phyloP scores from a whole-genome alignment of 192 early-diverging fungal genomes.

The Borealophlyctis nickersoniae region DNA sequence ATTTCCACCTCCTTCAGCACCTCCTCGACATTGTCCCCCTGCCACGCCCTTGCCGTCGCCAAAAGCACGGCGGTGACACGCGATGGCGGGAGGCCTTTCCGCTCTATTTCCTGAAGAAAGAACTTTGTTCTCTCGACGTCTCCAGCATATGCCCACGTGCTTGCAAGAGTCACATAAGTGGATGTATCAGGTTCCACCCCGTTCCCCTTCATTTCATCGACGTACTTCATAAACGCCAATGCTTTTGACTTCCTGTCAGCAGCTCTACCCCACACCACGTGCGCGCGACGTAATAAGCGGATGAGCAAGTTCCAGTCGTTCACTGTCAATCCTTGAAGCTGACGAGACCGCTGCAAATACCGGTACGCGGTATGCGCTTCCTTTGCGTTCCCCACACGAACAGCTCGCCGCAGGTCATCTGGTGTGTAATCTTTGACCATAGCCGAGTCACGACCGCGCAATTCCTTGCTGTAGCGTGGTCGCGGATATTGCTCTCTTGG shows the following conservation, averaged over 20 bases:
- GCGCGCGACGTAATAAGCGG: not conserved
- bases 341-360: not conserved
- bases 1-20: not conserved
- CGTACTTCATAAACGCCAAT: no score
- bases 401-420: no score
- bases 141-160: conserved; percentile 10
- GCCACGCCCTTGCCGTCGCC: not conserved
- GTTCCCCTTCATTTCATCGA: conserved; percentile 4
- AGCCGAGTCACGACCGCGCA: no score
- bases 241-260: no score
- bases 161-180: conserved; percentile 14
- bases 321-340: not conserved
- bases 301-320: not conserved
- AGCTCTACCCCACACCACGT: not conserved
- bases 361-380: no score
- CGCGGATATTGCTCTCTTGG: no score
- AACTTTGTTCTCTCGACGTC: conserved; percentile 9
- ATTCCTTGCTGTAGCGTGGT: no score
- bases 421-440: no score
- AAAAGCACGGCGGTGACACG: not conserved
- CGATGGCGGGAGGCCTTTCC: not conserved
- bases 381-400: no score
- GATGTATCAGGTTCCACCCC: conserved; percentile 11
- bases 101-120: no score
- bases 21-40: not conserved